These are phyloP conservation scores for Erythrophleum fordii DNA, from an alignment of 306 rosid genomes.

Conservation along the genomic window DNA sequence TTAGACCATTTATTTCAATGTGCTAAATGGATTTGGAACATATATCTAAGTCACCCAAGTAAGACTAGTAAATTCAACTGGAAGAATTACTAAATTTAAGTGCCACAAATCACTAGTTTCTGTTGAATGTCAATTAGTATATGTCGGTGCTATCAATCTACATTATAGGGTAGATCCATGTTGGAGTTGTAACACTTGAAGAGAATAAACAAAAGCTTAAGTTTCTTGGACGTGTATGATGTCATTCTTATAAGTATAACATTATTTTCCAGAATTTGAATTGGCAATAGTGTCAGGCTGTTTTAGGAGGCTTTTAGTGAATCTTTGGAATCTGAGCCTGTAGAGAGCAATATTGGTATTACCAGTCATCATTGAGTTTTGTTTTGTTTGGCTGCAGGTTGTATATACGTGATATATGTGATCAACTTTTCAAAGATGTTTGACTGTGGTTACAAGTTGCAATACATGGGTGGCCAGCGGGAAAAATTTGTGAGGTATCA, in stretches of 20 bases:
- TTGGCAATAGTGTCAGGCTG: slow-evolving; percentile 20
- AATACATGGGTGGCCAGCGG: slow-evolving; percentile 75
- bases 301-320: slow-evolving; percentile 19
- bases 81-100: neutral
- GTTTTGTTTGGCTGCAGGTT: slow-evolving; percentile 47
- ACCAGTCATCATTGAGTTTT: slow-evolving; percentile 17
- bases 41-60: neutral
- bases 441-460: slow-evolving; percentile 74
- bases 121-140: neutral
- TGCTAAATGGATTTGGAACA: slow-evolving; percentile 1
- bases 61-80: neutral
- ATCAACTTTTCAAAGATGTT: slow-evolving; percentile 61
- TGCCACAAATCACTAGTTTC: neutral
- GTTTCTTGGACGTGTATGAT: slow-evolving; percentile 16
- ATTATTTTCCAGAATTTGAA: slow-evolving; percentile 22
- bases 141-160: neutral
- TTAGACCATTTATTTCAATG: neutral
- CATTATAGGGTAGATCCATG: neutral
- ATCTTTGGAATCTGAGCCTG: neutral
- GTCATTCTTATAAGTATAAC: slow-evolving; percentile 17
- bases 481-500: slow-evolving; percentile 80
- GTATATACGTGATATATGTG: slow-evolving; percentile 48
- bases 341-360: neutral
- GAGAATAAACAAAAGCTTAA: neutral
- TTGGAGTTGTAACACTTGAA: neutral